phyloP scores from a whole-genome alignment of 441 rosid species.

The Corymbia calophylla region DNA sequence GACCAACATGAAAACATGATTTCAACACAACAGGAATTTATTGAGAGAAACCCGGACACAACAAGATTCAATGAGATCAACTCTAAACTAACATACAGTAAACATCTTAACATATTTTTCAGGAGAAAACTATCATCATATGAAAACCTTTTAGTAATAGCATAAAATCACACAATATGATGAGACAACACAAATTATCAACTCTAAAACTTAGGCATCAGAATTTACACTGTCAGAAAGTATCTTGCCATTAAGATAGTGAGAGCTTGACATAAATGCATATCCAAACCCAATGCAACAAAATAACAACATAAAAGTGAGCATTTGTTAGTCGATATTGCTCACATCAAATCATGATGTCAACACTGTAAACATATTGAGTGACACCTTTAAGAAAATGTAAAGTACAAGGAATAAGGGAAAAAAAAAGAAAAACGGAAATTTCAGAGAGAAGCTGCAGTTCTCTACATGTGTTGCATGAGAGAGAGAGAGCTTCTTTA shows the following conservation, averaged over 20 bases:
- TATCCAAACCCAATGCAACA: background rate
- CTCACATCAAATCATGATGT: background rate
- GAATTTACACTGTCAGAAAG: background rate
- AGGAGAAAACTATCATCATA: background rate
- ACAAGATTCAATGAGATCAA: background rate
- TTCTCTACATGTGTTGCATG: background rate
- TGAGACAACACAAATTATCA: background rate
- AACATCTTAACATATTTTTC: background rate
- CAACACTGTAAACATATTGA: background rate
- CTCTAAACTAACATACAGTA: background rate
- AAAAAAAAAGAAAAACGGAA: background rate
- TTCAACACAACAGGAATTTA: background rate
- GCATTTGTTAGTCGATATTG: background rate
- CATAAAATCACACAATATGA: background rate
- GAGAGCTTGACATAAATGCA: background rate
- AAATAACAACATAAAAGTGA: background rate
- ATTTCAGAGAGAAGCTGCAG: background rate
- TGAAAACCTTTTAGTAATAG: background rate
- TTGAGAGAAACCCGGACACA: background rate
- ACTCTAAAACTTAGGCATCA: background rate
- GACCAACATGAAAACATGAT: background rate
- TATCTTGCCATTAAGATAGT: background rate
- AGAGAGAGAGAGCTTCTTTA: background rate
- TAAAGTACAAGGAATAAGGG: background rate
- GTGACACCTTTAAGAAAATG: background rate